These are phyloP conservation scores for Komagataella populi DNA, from an alignment of 805 yeast genomes.

Conservation along the genomic window DNA sequence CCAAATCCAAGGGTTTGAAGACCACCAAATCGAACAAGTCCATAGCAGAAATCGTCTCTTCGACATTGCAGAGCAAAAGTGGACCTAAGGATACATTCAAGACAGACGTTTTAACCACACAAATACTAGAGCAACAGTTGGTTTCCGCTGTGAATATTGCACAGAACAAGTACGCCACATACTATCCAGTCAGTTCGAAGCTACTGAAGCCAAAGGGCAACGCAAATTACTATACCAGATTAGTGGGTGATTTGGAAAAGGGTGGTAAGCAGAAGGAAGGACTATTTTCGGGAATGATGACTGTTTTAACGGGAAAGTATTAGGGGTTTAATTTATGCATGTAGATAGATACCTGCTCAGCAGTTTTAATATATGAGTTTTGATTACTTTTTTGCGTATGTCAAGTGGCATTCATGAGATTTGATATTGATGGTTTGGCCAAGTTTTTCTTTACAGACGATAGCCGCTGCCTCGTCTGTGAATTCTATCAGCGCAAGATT, in stretches of 20 bases:
- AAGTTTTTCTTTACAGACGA: conserved; percentile 10
- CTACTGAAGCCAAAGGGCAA: conserved; percentile 73
- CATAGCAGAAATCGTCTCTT: conserved; percentile 22
- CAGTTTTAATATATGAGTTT: conserved; percentile 3
- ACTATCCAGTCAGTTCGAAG: conserved; percentile 53
- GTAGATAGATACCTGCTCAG: not conserved
- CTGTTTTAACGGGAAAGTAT: conserved; percentile 64
- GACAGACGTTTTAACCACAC: conserved; percentile 36
- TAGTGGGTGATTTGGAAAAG: conserved; percentile 47
- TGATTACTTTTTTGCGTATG: conserved; percentile 17
- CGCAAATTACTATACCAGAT: conserved; percentile 62
- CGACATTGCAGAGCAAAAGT: conserved; percentile 20
- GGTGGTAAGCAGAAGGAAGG: conserved; percentile 59
- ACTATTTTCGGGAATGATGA: conserved; percentile 50
- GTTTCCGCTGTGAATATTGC: conserved; percentile 41
- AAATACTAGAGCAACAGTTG: conserved; percentile 36
- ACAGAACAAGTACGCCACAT: conserved; percentile 47
- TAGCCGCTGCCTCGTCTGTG: conserved; percentile 37
- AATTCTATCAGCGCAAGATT: conserved; percentile 77
- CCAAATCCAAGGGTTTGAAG: conserved; percentile 21
- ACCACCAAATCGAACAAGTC: conserved; percentile 7
- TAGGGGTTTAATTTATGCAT: conserved; percentile 3
- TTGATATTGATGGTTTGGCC: conserved; percentile 9
- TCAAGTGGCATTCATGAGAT: conserved; percentile 11
- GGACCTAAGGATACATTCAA: conserved; percentile 27